Conservation (phyloP, 805 yeast species). For the Candida coleopterorum region DNA sequence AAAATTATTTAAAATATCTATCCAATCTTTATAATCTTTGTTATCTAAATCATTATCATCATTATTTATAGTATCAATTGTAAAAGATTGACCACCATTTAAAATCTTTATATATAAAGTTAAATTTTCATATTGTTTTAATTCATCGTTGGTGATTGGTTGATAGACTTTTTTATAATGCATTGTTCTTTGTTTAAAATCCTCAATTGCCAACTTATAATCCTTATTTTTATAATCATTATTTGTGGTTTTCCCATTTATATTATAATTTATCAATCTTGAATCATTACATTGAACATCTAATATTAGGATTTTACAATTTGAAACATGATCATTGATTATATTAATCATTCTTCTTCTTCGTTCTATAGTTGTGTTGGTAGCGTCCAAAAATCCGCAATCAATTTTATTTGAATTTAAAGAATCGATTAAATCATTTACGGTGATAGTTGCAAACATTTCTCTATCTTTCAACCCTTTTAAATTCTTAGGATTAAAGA, state of each 20-base stretch:
- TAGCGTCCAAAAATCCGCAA: constrained; percentile 41
- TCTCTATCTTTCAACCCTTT: constrained; percentile 30
- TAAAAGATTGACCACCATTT: constrained; percentile 24
- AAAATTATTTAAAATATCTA: constrained; percentile 7
- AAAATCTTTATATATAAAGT: constrained; percentile 20
- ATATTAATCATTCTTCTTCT: constrained; percentile 26
- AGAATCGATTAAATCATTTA: constrained; percentile 28
- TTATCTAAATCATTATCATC: not conserved
- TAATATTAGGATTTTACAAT: constrained; percentile 44
- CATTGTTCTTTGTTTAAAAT: constrained; percentile 53
- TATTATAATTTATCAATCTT: constrained; percentile 52
- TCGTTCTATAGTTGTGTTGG: constrained; percentile 35
- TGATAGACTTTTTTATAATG: constrained; percentile 42
- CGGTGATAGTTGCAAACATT: constrained; percentile 29
- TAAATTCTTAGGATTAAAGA: constrained; percentile 33
- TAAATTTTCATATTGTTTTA: constrained; percentile 14
- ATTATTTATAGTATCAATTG: constrained; percentile 10
- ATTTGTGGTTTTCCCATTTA: constrained; percentile 59
- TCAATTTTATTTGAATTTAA: constrained; percentile 20
- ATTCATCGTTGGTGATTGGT: constrained; percentile 23
- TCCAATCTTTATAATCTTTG: constrained; percentile 2
- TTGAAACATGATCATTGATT: constrained; percentile 14
- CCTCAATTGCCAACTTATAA: constrained; percentile 49
- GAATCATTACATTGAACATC: constrained; percentile 57
- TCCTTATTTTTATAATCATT: constrained; percentile 54